Base-by-base conservation (phyloP, 768 basidiomycete genomes). In the Porphyrellus cyaneotinctus region DNA sequence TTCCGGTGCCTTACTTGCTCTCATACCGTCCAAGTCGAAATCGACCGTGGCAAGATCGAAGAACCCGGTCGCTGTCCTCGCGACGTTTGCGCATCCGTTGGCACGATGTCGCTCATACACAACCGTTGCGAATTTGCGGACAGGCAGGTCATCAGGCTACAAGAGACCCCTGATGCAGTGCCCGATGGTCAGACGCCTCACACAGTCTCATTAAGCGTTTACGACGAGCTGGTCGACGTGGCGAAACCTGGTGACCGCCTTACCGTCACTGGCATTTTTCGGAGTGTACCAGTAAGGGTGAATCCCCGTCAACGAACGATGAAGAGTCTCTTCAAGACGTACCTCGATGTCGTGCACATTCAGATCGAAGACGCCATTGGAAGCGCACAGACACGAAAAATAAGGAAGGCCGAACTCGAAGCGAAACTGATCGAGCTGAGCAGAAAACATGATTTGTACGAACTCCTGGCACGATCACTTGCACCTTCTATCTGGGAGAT, bases 111-210 rank as follows among this genome's bases (percentile, higher is more conserved):
- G 2, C 83, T 99, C 56, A 85, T 99, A 47, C 97, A 98, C 76
- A 98, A 99, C 66, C 88, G 95, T 43, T 95, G 89, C 68, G 90
- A 94, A 58, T 99, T 97, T 65, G 90, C 92, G 20, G 94, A 99
- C 70, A 78, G 95, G 48, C 97, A 99, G 69, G 91, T 95, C 42
- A 87, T 98, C 56, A 81, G 95, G 33, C 75, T 99, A 10, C 97
- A 99, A 67, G 97, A 99, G 70, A 98, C 95, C 0, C 95, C 95
- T 1, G 97, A 99, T 64, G 91, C 88, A 10, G 95, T 99, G 0
- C 95, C 95, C 6, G 95, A 97, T 69, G 97, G 97, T 3, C 95
- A 98, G 68, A 98, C 97, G 0, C 97, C 97, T 0, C 95, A 97
- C 60, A 98, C 95, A 1, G 95, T 99, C 48, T 94, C 91, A 0